Evolutionary conservation across 2,329 filamentous ascomycete species (phyloP), one percentile per base, ranked within the genome.

Genomic region (Elsinoe fawcettii): DNA sequence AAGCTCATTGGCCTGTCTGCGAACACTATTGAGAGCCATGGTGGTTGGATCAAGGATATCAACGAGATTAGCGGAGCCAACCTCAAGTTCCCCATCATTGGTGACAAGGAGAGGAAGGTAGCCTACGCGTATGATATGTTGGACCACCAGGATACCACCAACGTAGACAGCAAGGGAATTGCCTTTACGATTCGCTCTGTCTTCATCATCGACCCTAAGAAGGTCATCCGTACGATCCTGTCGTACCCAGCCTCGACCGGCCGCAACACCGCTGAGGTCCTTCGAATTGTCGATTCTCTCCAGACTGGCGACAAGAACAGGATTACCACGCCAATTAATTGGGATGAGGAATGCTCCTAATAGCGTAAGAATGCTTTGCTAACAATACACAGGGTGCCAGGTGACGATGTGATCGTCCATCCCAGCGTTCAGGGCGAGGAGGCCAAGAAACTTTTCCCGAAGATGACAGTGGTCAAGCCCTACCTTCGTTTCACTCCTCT

Each of bases 11-110:
- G 81, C 58, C 74, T 79, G 59, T 75, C 71, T 47, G 75, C 75
- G 57, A 78, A 78, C 72, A 77, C 74, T 20, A 70, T 77, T 56
- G 74, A 77, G 63, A 74, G 71, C 64, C 91, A 96, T 77, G 84
- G 85, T 71, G 81, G 83, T 73, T 96, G 91, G 91, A 90, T 96
- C 77, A 83, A 86, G 74, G 91, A 96, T 72, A 77, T 77, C 67
- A 75, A 77, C 64, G 74, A 77, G 61, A 67, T 75, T 66, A 72
- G 73, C 18, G 72, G 73, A 62, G 72, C 69, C 68, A 71, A 72
- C 61, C 69, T 79, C 58, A 69, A 66, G 58, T 79, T 78, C 71
- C 76, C 76, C 60, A 78, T 79, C 69, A 79, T 79, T 62, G 76
- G 75, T 47, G 76, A 79, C 72, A 77, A 77, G 70, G 70, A 77